Base-by-base conservation (phyloP, 139 green algal genomes). In the Chlamydomonas asymmetrica region DNA sequence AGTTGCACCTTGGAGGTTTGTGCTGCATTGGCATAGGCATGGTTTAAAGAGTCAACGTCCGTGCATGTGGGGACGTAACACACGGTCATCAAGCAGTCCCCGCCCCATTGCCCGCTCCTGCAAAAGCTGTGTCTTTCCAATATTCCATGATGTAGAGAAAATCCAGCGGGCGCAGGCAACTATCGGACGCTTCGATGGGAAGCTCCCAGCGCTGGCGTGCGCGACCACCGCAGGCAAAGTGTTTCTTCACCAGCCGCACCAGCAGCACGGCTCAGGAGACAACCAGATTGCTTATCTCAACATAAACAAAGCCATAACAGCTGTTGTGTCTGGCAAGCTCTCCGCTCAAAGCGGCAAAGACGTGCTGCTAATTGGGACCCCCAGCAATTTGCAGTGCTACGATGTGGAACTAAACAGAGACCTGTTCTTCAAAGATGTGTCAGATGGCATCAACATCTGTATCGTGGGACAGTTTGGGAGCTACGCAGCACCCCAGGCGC, bases 381-480 rank as follows among this genome's bases (percentile, higher is more conserved):
- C 37, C 65, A 84, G 35, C 63, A 83, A 81, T 60, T 59, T 93
- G 20, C 86, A 91, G 49, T 88, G 79, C 38, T 93, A 93, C 61
- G 86, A 93, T 31, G 82, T 88, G 32, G 60, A 90, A n/a, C 48
- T 56, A 38, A 91, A 89, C 74, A 75, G 73, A 49, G 89, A 95
- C 73, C 20, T 92, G 2, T 95, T 93, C 80, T 94, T 91, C 82
- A 92, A 87, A 56, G 89, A 94, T 37, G 79, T 93, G 5, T 43
- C 73, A 9, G 88, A 93, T 66, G 88, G 87, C 2, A 86, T 91
- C 7, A 87, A 83, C 52, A 75, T 72, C 9, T 64, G 88, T 1
- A 31, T 88, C 3, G 65, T 89, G 5, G 87, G 84, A 1, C 67
- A 45, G 9, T 75, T 81, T 27, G 85, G 80, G 23, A 75, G 35